phyloP scores from a whole-genome alignment of 1,284 basidiomycete genomes.

The Leccinum pseudoinsigne region DNA sequence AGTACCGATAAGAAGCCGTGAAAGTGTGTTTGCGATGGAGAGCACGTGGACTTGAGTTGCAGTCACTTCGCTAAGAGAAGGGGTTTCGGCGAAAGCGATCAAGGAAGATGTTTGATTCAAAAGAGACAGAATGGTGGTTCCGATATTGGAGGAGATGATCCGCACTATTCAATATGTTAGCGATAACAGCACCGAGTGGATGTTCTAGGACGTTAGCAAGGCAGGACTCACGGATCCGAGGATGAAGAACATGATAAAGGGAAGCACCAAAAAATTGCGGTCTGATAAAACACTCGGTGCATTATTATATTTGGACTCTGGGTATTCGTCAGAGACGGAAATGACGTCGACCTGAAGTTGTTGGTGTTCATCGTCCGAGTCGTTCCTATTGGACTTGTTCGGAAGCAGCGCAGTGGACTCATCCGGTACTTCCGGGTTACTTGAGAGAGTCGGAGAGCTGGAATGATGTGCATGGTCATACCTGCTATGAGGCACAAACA shows the following conservation, averaged over 20 bases:
- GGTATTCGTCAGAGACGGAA: conserved; percentile 31
- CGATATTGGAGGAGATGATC: conserved; percentile 72
- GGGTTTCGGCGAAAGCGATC: conserved; percentile 12
- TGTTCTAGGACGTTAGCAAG: background rate
- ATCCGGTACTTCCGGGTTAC: conserved; percentile 30
- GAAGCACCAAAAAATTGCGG: conserved; percentile 58
- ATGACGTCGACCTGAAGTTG: conserved; percentile 22
- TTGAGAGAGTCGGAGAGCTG: conserved; percentile 37
- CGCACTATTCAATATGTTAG: conserved; percentile 46
- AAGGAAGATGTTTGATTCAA: conserved; percentile 34
- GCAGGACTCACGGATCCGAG: conserved; percentile 58
- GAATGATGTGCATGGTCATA: conserved; percentile 40
- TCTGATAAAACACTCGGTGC: conserved; percentile 50
- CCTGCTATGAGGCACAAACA: conserved; percentile 54
- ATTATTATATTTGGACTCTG: conserved; percentile 29
- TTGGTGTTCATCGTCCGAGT: background rate
- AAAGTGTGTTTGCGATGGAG: conserved; percentile 67
- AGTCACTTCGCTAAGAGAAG: conserved; percentile 37
- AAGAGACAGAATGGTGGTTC: conserved; percentile 69
- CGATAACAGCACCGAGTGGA: background rate
- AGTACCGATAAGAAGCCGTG: conserved; percentile 65
- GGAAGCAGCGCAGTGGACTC: conserved; percentile 48
- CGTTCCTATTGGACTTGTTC: conserved; percentile 21
- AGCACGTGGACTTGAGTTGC: conserved; percentile 68
- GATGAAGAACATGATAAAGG: conserved; percentile 41